Conservation (phyloP, 164 flowering plant genomes). For the Liquidambar formosana region DNA sequence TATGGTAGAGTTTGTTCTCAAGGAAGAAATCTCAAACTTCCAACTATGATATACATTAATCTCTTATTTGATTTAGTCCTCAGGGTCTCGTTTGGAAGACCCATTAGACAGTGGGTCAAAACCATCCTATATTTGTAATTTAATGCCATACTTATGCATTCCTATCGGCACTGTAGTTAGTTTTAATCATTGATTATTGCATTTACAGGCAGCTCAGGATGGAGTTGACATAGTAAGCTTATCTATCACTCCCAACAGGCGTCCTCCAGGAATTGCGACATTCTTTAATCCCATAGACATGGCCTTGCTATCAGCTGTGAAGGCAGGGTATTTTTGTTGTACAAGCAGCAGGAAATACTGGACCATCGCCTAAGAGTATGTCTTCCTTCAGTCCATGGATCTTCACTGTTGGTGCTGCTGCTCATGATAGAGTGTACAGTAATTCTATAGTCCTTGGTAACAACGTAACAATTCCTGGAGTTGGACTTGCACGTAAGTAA, state of each 20-base stretch:
- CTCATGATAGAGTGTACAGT: constrained; percentile 78
- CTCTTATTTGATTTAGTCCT: neutral
- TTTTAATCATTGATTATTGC: neutral
- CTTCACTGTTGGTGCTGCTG: constrained; percentile 91
- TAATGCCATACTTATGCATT: neutral
- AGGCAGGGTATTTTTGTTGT: constrained; percentile 93
- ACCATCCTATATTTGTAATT: neutral
- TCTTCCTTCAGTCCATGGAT: constrained; percentile 99
- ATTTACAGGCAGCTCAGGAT: constrained; percentile 94
- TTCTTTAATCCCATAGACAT: constrained; percentile 97
- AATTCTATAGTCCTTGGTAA: constrained; percentile 83
- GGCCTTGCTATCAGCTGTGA: constrained; percentile 92
- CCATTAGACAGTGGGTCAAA: neutral
- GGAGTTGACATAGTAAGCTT: constrained; percentile 94
- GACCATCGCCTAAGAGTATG: constrained; percentile 88
- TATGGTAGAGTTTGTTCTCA: too few relatives aligned
- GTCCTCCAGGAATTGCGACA: constrained; percentile 95
- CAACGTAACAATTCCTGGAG: constrained; percentile 74
- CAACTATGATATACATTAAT: neutral
- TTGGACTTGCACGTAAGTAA: constrained; percentile 90
- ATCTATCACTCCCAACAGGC: constrained; percentile 95
- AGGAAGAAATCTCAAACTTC: too few relatives aligned
- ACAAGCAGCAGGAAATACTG: constrained; percentile 99
- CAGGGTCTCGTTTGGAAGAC: neutral
- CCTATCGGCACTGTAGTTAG: neutral